Conservation (phyloP, 2,329 filamentous ascomycete species). For the Aspergillus piperis region DNA sequence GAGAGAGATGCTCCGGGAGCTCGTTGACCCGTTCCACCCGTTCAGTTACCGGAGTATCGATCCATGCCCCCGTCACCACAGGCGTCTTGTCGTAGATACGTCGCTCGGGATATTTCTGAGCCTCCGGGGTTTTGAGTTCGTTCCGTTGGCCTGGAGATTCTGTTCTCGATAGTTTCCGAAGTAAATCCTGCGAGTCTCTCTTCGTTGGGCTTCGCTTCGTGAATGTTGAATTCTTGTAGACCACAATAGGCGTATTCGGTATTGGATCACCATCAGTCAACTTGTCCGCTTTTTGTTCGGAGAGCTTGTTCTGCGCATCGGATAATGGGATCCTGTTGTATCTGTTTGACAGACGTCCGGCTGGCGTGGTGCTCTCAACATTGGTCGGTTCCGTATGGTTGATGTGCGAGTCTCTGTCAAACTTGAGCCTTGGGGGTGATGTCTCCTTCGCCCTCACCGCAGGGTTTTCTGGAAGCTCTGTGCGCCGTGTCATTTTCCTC, state of each 20-base stretch:
- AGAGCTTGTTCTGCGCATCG: conserved; percentile 17
- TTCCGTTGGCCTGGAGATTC: conserved; percentile 36
- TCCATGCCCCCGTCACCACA: conserved; percentile 48
- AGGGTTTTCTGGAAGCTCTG: conserved; percentile 20
- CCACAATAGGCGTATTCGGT: conserved; percentile 41
- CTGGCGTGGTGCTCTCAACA: conserved; percentile 24
- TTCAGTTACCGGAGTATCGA: conserved; percentile 50
- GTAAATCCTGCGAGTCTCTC: conserved; percentile 43
- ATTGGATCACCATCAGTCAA: conserved; percentile 31
- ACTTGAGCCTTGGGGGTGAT: conserved; percentile 25
- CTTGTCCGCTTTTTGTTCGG: conserved; percentile 20
- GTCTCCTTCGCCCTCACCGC: conserved; percentile 20
- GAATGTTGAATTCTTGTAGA: conserved; percentile 37
- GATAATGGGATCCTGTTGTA: conserved; percentile 15
- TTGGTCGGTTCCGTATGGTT: conserved; percentile 28
- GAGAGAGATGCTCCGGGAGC: conserved; percentile 27
- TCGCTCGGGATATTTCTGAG: conserved; percentile 31
- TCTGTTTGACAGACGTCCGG: conserved; percentile 24
- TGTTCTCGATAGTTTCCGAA: conserved; percentile 45
- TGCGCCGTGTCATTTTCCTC: conserved; percentile 31
- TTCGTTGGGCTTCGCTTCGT: conserved; percentile 33
- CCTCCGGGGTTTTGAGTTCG: conserved; percentile 36
- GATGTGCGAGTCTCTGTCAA: conserved; percentile 31
- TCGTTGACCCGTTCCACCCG: conserved; percentile 34
- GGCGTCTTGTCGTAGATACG: conserved; percentile 47